phyloP scores from a whole-genome alignment of 768 basidiomycete genomes.

The Lactarius sp. region DNA sequence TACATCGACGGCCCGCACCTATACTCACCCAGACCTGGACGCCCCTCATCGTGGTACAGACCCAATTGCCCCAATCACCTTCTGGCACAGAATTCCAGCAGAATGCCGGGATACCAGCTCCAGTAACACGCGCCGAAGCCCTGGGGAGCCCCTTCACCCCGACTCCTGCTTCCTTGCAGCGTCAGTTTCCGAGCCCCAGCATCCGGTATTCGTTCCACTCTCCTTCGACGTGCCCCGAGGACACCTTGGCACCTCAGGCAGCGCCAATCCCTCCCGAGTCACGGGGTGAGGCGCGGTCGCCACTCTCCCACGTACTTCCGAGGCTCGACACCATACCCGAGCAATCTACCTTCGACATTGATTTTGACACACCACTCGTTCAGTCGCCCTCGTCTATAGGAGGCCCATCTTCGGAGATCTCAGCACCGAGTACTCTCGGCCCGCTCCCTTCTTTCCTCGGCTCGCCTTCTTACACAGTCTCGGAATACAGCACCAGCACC shows the following conservation, averaged over 20 bases:
- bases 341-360: not conserved
- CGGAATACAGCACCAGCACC: not conserved
- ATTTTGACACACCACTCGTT: not conserved
- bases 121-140: not conserved
- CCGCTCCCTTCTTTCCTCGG: conserved; percentile 3
- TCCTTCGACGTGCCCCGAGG: not conserved
- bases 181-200: not conserved
- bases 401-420: conserved; percentile 4
- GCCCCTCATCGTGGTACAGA: conserved; percentile 11
- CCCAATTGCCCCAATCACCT: not conserved
- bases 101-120: not conserved
- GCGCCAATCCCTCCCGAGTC: not conserved
- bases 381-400: conserved; percentile 1
- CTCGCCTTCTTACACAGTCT: not conserved
- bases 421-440: conserved; percentile 2
- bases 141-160: conserved; percentile 12
- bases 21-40: not conserved
- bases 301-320: not conserved
- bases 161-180: conserved; percentile 8
- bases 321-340: not conserved
- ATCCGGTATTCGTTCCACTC: not conserved
- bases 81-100: not conserved
- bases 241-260: not conserved
- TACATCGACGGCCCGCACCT: not conserved
- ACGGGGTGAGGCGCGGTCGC: no score